These are phyloP conservation scores for Colletotrichum cuscutae DNA, from an alignment of 2,329 filamentous ascomycete species.

Conservation along the genomic window DNA sequence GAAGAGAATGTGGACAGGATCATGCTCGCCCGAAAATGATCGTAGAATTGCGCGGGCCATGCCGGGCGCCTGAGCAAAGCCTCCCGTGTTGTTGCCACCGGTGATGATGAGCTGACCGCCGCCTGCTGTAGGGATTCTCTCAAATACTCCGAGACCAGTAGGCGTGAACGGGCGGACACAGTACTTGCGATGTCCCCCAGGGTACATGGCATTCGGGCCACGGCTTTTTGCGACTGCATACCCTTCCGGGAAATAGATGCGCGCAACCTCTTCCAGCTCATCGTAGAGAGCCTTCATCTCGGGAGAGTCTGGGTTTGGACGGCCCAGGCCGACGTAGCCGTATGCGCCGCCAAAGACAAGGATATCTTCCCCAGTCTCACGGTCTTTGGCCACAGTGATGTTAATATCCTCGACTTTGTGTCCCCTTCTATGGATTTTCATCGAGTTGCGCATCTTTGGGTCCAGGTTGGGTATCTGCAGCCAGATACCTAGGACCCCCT, in stretches of 20 bases:
- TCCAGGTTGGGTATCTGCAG: conserved; percentile 25
- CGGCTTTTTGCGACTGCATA: background rate
- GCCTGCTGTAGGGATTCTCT: background rate
- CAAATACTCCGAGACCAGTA: background rate
- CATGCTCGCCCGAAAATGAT: background rate
- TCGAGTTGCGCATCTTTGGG: conserved; percentile 18
- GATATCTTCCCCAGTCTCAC: conserved; percentile 22
- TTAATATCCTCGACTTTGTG: conserved; percentile 28
- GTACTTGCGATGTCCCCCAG: background rate
- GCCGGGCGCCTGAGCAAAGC: background rate
- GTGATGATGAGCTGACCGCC: background rate
- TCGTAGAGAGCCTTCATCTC: conserved; percentile 18
- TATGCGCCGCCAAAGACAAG: conserved; percentile 27
- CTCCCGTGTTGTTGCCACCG: background rate
- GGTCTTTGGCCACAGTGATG: conserved; percentile 21
- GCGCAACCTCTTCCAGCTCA: background rate
- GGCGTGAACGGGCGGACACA: background rate
- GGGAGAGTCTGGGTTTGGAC: conserved; percentile 8
- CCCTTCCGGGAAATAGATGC: background rate
- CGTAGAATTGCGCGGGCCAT: background rate
- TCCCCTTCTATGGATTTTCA: conserved; percentile 20
- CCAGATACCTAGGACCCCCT: conserved; percentile 26
- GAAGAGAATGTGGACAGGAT: background rate
- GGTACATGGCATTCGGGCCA: background rate
- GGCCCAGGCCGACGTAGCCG: conserved; percentile 27